These are phyloP conservation scores for Colletotrichum filicis DNA, from an alignment of 2,329 filamentous ascomycete species.

Conservation along the genomic window DNA sequence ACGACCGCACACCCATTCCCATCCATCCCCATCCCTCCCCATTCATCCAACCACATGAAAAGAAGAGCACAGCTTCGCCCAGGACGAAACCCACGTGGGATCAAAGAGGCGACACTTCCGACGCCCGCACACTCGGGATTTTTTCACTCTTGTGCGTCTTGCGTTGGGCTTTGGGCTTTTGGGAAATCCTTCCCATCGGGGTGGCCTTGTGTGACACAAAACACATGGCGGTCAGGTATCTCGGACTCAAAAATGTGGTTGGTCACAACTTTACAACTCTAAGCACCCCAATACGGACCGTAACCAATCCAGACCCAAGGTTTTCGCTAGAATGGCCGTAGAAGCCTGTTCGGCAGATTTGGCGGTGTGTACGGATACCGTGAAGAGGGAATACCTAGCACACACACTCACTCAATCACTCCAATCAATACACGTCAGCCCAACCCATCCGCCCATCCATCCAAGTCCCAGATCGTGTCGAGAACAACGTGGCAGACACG, in stretches of 20 bases:
- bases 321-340: conserved; percentile 17
- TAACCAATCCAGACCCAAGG: not conserved
- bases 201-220: not conserved
- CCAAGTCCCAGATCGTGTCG: not conserved
- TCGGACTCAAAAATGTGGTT: not conserved
- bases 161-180: not conserved
- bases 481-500: not conserved
- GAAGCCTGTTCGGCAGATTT: conserved; percentile 20
- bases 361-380: not conserved
- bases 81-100: not conserved
- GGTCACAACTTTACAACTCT: not conserved
- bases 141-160: not conserved
- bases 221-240: not conserved
- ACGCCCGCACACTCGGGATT: not conserved
- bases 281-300: not conserved
- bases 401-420: not conserved
- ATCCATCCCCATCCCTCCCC: not conserved
- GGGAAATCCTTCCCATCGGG: not conserved
- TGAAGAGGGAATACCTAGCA: not conserved
- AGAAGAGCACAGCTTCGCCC: not conserved
- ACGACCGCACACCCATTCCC: not conserved
- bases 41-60: not conserved
- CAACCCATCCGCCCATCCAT: too few species aligned
- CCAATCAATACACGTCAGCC: not conserved
- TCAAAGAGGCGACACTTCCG: not conserved